Percentiles rank a stretch among this genome's conserved stretches.
These are phyloP conservation scores for Liquidambar formosana DNA, from an alignment of 164 flowering plant species.

Conservation along the genomic window DNA sequence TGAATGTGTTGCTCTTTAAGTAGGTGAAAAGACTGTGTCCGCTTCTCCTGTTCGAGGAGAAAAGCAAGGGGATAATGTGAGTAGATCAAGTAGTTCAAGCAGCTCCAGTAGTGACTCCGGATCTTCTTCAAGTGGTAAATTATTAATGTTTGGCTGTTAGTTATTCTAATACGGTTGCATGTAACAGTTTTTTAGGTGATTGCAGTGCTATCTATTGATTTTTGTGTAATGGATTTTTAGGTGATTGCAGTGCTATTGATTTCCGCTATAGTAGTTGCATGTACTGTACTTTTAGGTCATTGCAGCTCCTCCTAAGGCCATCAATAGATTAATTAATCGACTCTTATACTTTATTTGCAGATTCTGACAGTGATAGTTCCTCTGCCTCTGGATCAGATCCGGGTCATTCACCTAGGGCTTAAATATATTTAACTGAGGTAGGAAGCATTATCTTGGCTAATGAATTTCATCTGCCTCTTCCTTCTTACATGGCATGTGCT, in stretches of 20 bases:
- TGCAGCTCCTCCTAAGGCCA: not conserved
- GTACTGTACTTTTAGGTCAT: not conserved
- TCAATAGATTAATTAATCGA: not conserved
- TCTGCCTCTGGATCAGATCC: slow-evolving; percentile 38
- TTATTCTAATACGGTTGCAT: no score
- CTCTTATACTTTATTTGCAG: slow-evolving; percentile 21
- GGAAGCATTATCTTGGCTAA: not conserved
- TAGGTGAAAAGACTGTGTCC: slow-evolving; percentile 21
- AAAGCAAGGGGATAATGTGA: slow-evolving; percentile 24
- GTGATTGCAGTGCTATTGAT: not conserved
- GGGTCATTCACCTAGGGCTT: slow-evolving; percentile 26
- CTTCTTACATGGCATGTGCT: not conserved
- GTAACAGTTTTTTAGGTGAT: no score
- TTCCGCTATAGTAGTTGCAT: no score
- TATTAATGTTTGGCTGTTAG: not conserved
- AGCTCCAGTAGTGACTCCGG: slow-evolving; percentile 47
- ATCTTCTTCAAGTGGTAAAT: slow-evolving; percentile 52
- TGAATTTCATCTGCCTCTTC: not conserved
- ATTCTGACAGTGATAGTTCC: slow-evolving; percentile 46
- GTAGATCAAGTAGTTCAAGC: slow-evolving; percentile 42
- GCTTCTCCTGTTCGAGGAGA: slow-evolving; percentile 17
- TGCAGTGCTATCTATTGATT: not conserved
- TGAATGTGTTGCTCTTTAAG: not conserved
- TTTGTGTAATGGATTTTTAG: not conserved
- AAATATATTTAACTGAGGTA: slow-evolving; percentile 12